phyloP scores from a whole-genome alignment of 768 basidiomycete genomes.

The Lactarius deliciosus region DNA sequence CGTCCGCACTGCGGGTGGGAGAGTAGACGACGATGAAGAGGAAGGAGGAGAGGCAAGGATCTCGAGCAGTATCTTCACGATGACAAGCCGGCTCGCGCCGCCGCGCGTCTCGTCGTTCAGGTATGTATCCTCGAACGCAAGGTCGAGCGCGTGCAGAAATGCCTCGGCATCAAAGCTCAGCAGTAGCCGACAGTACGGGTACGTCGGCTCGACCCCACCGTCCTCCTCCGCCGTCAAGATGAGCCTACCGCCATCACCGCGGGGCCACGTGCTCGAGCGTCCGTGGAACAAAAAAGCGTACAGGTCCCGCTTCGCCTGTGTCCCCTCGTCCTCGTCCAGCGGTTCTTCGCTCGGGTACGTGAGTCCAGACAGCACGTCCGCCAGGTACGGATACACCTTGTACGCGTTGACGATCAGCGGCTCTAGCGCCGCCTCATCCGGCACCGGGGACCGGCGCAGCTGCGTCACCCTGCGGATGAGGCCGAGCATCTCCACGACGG shows the following conservation, averaged over 20 bases:
- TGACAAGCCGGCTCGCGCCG: slow-evolving; percentile 69
- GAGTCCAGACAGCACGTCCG: slow-evolving; percentile 75
- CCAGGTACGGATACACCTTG: slow-evolving; percentile 89
- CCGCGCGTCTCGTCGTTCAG: slow-evolving; percentile 69
- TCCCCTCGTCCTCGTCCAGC: slow-evolving; percentile 61
- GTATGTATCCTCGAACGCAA: slow-evolving; percentile 91
- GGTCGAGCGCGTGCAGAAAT: slow-evolving; percentile 89
- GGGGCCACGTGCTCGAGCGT: slow-evolving; percentile 75
- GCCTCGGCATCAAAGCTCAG: slow-evolving; percentile 91
- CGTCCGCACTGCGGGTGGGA: slow-evolving; percentile 64
- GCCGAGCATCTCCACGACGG: slow-evolving; percentile 78
- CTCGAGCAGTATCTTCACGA: slow-evolving; percentile 83
- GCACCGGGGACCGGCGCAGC: slow-evolving; percentile 39
- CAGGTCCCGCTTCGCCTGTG: slow-evolving; percentile 66
- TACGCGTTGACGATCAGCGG: slow-evolving; percentile 71
- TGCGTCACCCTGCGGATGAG: slow-evolving; percentile 71
- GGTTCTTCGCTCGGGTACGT: slow-evolving; percentile 84
- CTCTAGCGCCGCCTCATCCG: slow-evolving; percentile 49
- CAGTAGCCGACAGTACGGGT: slow-evolving; percentile 83
- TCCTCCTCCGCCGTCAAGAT: slow-evolving; percentile 75
- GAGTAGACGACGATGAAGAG: slow-evolving; percentile 42
- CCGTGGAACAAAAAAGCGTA: slow-evolving; percentile 87
- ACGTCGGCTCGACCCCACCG: slow-evolving; percentile 75
- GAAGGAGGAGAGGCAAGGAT: slow-evolving; percentile 43
- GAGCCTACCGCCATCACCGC: slow-evolving; percentile 65